These are phyloP conservation scores for Geranium rotundifolium DNA, from an alignment of 345 rosid genomes.

Conservation along the genomic window DNA sequence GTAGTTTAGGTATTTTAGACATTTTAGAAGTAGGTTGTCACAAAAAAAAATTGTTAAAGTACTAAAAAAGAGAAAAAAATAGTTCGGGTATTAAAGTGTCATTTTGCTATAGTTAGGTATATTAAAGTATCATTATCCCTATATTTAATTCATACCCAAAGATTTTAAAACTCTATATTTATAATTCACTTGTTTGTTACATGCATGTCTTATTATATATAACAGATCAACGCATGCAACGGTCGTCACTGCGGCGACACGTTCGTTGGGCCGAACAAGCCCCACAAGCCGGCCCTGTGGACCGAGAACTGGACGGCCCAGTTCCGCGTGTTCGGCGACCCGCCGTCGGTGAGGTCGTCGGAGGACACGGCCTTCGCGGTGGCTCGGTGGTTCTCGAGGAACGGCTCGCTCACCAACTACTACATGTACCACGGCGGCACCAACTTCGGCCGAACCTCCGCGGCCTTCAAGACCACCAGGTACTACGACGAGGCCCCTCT, in stretches of 20 bases:
- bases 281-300: constrained; percentile 38
- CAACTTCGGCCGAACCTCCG: constrained; percentile 30
- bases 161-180: no score
- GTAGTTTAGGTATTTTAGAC: no score
- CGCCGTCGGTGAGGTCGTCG: constrained; percentile 35
- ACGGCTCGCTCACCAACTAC: constrained; percentile 38
- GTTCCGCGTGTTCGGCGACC: constrained; percentile 45
- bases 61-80: no score
- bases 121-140: no score
- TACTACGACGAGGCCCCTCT: constrained; percentile 50
- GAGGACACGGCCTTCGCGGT: constrained; percentile 36
- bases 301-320: constrained; percentile 54
- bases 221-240: neutral
- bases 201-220: neutral
- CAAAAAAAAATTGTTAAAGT: no score
- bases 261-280: constrained; percentile 33
- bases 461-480: constrained; percentile 35
- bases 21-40: no score
- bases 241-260: constrained; percentile 49
- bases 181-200: no score
- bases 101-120: no score
- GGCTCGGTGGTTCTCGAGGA: constrained; percentile 40
- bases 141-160: no score
- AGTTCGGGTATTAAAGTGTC: no score
- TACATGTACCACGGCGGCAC: constrained; percentile 56